Percentiles rank a stretch among this genome's conserved stretches.
These are phyloP conservation scores for Zelopaecilomyces penicillatus DNA, from an alignment of 2,329 filamentous ascomycete species.

Conservation along the genomic window DNA sequence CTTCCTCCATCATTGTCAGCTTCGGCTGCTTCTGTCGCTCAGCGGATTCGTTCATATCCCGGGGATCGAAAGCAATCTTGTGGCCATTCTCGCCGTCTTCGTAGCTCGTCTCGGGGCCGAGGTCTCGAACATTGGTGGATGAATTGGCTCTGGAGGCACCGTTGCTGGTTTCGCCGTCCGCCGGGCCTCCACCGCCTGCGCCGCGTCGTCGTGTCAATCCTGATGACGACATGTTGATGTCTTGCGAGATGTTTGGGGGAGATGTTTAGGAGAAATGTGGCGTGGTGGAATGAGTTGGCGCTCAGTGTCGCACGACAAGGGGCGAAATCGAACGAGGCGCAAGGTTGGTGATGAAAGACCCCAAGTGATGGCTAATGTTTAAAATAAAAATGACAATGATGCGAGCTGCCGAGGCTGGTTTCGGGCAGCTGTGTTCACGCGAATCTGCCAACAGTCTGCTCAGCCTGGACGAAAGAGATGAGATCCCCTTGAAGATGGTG, in stretches of 20 bases:
- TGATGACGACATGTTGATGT: conserved; percentile 32
- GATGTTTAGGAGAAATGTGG: not conserved
- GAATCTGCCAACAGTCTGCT: too few relatives aligned
- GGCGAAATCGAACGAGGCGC: too few relatives aligned
- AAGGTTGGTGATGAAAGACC: too few relatives aligned
- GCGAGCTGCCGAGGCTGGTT: too few relatives aligned
- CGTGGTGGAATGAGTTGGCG: too few relatives aligned
- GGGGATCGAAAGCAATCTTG: conserved; percentile 95
- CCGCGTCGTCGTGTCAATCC: conserved; percentile 59
- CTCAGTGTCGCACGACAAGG: too few relatives aligned
- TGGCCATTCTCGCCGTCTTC: conserved; percentile 90
- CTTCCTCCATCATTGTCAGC: conserved; percentile 97
- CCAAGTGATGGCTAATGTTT: too few relatives aligned
- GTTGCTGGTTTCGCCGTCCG: conserved; percentile 49
- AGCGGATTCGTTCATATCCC: conserved; percentile 93
- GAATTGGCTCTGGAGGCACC: conserved; percentile 51
- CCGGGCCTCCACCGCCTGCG: conserved; percentile 53
- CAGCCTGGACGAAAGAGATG: too few relatives aligned
- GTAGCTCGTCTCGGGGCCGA: conserved; percentile 70
- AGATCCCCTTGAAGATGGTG: too few relatives aligned
- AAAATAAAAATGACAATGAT: too few relatives aligned
- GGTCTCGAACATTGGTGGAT: conserved; percentile 44
- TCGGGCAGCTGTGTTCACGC: too few relatives aligned
- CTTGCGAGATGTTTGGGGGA: conserved; percentile 10
- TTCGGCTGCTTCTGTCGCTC: conserved; percentile 97